phyloP scores from a whole-genome alignment of 495 filamentous ascomycete genomes.

The Talaromyces borbonicus region DNA sequence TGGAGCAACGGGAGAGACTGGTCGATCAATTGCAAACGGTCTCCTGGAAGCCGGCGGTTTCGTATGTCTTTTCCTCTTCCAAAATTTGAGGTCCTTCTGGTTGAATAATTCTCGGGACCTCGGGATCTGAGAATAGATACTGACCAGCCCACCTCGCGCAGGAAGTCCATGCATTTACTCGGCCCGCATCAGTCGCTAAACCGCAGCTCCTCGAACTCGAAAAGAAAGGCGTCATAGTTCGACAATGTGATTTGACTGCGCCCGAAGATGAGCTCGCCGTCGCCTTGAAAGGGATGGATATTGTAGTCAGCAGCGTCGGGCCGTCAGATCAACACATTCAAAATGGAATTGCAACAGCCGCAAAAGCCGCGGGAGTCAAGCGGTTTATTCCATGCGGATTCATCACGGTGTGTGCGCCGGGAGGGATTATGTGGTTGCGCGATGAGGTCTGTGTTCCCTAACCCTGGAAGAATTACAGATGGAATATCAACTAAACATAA shows the following conservation, averaged over 20 bases:
- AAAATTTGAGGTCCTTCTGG: too few species aligned
- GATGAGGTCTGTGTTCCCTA: conserved; percentile 28
- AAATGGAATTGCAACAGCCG: conserved; percentile 43
- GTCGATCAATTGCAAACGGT: conserved; percentile 39
- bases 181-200: conserved; percentile 39
- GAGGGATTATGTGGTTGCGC: conserved; percentile 37
- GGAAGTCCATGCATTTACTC: conserved; percentile 41
- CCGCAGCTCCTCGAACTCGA: conserved; percentile 32
- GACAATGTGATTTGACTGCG: conserved; percentile 35
- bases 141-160: too few species aligned
- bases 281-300: conserved; percentile 38
- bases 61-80: conserved; percentile 16
- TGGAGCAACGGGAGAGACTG: conserved; percentile 40
- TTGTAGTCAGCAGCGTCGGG: conserved; percentile 44
- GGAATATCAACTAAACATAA: too few species aligned
- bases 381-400: conserved; percentile 51
- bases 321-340: conserved; percentile 38
- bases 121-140: too few species aligned
- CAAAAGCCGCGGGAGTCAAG: conserved; percentile 44
- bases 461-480: background rate
- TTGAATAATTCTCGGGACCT: too few species aligned
- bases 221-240: conserved; percentile 37
- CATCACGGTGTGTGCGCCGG: conserved; percentile 37
- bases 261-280: conserved; percentile 37
- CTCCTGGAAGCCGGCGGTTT: conserved; percentile 31